Conservation (phyloP, 352 stramenopile species). For the Pythium insidiosum region DNA sequence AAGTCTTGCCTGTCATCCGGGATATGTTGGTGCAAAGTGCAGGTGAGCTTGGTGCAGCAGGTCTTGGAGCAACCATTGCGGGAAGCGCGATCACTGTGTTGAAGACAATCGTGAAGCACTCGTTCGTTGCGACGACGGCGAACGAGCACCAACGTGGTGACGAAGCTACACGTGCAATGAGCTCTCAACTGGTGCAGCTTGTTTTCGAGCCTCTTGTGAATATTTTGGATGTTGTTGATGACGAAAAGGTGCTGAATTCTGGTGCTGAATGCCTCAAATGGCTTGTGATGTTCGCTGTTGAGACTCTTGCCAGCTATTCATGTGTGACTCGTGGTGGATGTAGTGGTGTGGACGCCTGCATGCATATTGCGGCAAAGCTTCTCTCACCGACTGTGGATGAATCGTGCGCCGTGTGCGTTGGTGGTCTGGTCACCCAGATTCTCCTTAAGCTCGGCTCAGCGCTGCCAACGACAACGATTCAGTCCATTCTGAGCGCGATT, state of each 20-base stretch:
- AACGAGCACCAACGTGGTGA: constrained; percentile 16
- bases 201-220: constrained; percentile 66
- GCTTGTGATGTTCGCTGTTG: constrained; percentile 72
- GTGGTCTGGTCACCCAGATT: constrained; percentile 75
- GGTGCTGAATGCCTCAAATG: constrained; percentile 80
- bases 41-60: constrained; percentile 30
- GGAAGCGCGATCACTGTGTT: constrained; percentile 59
- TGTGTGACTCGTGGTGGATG: constrained; percentile 21
- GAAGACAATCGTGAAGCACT: constrained; percentile 68
- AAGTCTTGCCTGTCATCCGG: constrained; percentile 51
- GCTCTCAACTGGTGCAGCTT: constrained; percentile 53
- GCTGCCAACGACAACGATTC: constrained; percentile 52
- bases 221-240: constrained; percentile 49
- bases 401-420: constrained; percentile 60
- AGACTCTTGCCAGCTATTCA: constrained; percentile 46
- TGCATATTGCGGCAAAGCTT: constrained; percentile 61
- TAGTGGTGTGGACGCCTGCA: constrained; percentile 59
- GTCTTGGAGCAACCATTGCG: constrained; percentile 55
- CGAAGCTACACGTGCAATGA: constrained; percentile 33
- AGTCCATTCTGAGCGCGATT: constrained; percentile 69
- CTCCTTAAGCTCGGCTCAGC: constrained; percentile 55
- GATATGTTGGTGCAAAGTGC: constrained; percentile 50
- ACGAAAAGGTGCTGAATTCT: constrained; percentile 69
- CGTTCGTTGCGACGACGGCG: constrained; percentile 34
- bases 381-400: constrained; percentile 59